These are phyloP conservation scores for Leptoxyphium fumago DNA, from an alignment of 2,329 filamentous ascomycete species.

Conservation along the genomic window DNA sequence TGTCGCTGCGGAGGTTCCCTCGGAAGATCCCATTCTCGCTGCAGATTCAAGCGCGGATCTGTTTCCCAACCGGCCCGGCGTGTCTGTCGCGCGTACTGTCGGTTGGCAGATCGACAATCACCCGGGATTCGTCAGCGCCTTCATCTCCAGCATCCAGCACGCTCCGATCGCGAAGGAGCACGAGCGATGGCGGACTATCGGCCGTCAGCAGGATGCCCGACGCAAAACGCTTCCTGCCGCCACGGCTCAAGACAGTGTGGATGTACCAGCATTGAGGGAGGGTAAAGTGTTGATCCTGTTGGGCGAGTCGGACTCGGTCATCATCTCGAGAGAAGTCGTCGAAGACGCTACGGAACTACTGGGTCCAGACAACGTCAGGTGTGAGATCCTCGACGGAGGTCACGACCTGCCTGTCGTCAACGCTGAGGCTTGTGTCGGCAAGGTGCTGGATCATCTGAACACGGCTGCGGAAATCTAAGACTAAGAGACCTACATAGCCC, in stretches of 20 bases:
- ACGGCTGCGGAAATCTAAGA: not conserved
- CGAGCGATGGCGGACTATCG: slow-evolving; percentile 45
- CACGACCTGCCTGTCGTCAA: slow-evolving; percentile 56
- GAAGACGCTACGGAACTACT: slow-evolving; percentile 45
- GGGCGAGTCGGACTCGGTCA: slow-evolving; percentile 51
- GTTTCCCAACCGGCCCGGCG: slow-evolving; percentile 34
- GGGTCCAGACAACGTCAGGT: slow-evolving; percentile 42
- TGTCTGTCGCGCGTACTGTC: slow-evolving; percentile 49
- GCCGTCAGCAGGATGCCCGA: slow-evolving; percentile 32
- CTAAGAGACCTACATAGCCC: too few species aligned
- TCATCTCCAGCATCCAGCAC: slow-evolving; percentile 55
- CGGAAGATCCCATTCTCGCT: slow-evolving; percentile 8
- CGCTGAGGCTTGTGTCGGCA: slow-evolving; percentile 42
- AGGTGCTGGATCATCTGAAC: slow-evolving; percentile 31
- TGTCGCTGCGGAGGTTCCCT: slow-evolving; percentile 24
- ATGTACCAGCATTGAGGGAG: slow-evolving; percentile 21
- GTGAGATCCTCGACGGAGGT: slow-evolving; percentile 45
- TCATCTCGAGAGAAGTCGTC: slow-evolving; percentile 48
- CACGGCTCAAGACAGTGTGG: slow-evolving; percentile 8
- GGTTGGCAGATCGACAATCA: slow-evolving; percentile 56
- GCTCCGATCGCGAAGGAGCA: slow-evolving; percentile 54
- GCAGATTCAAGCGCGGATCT: slow-evolving; percentile 23
- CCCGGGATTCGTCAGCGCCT: slow-evolving; percentile 52
- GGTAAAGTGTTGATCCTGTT: slow-evolving; percentile 50
- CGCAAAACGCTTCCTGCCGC: slow-evolving; percentile 11